These are phyloP conservation scores for Vickermania ingenoplastis DNA, from an alignment of 208 protist species.

Conservation along the genomic window DNA sequence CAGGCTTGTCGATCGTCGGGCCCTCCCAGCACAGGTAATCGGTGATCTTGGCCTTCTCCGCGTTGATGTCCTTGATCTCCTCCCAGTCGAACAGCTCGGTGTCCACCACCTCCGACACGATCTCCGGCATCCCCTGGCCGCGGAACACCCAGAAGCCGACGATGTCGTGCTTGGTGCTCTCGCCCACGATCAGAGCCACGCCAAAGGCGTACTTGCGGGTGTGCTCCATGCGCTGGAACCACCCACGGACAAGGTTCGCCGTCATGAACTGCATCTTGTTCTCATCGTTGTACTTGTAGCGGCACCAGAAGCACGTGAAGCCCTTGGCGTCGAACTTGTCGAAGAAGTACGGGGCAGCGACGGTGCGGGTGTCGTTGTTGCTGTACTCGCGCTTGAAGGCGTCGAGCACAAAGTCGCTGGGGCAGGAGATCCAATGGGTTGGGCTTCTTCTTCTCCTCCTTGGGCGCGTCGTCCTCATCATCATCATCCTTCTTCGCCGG, in stretches of 20 bases:
- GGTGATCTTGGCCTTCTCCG: conserved; percentile 58
- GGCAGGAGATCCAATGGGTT: conserved; percentile 56
- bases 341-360: conserved; percentile 66
- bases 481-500: too few relatives aligned
- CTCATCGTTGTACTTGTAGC: conserved; percentile 79
- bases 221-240: conserved; percentile 85
- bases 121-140: conserved; percentile 72
- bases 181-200: conserved; percentile 66
- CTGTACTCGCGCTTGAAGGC: conserved; percentile 72
- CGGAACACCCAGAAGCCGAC: conserved; percentile 72
- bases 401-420: conserved; percentile 62
- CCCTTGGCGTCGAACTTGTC: conserved; percentile 45
- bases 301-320: conserved; percentile 67
- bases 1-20: conserved; percentile 57
- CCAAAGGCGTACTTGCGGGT: conserved; percentile 77
- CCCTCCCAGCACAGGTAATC: conserved; percentile 82
- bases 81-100: conserved; percentile 70
- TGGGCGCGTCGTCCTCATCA: conserved; percentile 29
- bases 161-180: conserved; percentile 65
- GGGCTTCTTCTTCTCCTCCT: conserved; percentile 56
- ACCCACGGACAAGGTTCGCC: conserved; percentile 66
- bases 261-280: conserved; percentile 83
- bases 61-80: conserved; percentile 59
- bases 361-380: conserved; percentile 66
- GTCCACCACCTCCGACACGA: conserved; percentile 63